Base-by-base conservation (phyloP, 2,329 filamentous ascomycete genomes). In the Xylariaceae sp. region DNA sequence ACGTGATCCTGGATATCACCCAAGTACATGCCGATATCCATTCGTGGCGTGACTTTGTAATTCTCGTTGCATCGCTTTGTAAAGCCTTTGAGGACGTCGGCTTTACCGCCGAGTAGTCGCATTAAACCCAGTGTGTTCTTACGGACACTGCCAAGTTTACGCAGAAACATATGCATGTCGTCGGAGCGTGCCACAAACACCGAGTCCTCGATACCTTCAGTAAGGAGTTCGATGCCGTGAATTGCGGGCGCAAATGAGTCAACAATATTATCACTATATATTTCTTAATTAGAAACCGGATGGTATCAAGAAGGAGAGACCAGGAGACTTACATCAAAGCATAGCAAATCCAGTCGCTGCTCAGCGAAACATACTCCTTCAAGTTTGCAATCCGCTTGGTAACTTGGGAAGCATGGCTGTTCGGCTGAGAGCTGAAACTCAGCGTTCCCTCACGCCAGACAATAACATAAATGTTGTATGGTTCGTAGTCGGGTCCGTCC, bases 1-100 rank as follows among this genome's bases (percentile, higher is more conserved):
- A 99, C 93, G 82, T 99, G 94, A 76, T 99, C 94, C 75, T 99
- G 94, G 65, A 99, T 97, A 76, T 99, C 94, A 70, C 91, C 91
- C 42, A 99, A 83, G 72, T 99, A 99, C 69, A 99, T 84, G 18
- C 92, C 94, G 66, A 99, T 96, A 71, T 99, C 94, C 77, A 94
- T 94, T 52, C 92, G 89, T 5, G 94, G 94, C 1, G 94, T 96
- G 55, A 97, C 89, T 66, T 90, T 89, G 79, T 96, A 97, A 65
- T 96, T 91, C 72, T 97, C 93, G 73, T 97, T 99, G 83, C 94
- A 99, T 55, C 95, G 90, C 79, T 99, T 99, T 55, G 94, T 95
- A 71, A 99, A 99, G 35, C 93, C 92, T 67, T 90, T 92, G 69
- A 99, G 91, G 59, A 99, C 94, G 73, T 99, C 94, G n/a, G 94